phyloP scores from a whole-genome alignment of 2,329 filamentous ascomycete species.

The Penicillium decumbens region DNA sequence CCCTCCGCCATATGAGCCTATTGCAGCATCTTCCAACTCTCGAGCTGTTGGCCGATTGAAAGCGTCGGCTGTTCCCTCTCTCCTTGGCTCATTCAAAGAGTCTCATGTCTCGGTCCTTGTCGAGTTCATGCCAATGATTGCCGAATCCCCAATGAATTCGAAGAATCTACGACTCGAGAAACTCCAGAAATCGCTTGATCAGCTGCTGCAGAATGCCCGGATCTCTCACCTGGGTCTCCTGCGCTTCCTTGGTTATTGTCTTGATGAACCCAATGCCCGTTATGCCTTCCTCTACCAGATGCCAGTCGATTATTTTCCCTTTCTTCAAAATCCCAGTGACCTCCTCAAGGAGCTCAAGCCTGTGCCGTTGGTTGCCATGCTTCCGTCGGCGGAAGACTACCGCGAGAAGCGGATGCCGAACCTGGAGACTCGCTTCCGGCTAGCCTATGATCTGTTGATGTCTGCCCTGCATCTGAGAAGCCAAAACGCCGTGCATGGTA shows the following conservation, averaged over 20 bases:
- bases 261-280: conserved; percentile 55
- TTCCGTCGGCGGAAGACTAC: conserved; percentile 41
- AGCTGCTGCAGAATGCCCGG: conserved; percentile 40
- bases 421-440: conserved; percentile 58
- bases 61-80: conserved; percentile 33
- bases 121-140: conserved; percentile 42
- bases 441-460: conserved; percentile 56
- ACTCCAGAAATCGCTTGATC: conserved; percentile 38
- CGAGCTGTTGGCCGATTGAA: conserved; percentile 40
- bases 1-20: conserved; percentile 42
- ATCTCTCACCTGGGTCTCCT: conserved; percentile 42
- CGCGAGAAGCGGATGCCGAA: conserved; percentile 45
- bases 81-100: conserved; percentile 31
- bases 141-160: conserved; percentile 29
- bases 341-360: conserved; percentile 37
- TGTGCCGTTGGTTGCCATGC: conserved; percentile 41
- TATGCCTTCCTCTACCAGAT: conserved; percentile 60
- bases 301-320: conserved; percentile 47
- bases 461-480: conserved; percentile 55
- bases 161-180: conserved; percentile 31
- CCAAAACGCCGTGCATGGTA: conserved; percentile 55
- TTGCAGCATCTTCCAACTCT: conserved; percentile 42
- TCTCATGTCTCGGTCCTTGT: conserved; percentile 40
- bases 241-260: conserved; percentile 48
- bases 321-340: conserved; percentile 39